A percentile compares a stretch with the other conserved stretches of the same genome.
These are phyloP conservation scores for Coccomyxa sp. DNA, from an alignment of 139 green algal genomes.

Conservation along the genomic window DNA sequence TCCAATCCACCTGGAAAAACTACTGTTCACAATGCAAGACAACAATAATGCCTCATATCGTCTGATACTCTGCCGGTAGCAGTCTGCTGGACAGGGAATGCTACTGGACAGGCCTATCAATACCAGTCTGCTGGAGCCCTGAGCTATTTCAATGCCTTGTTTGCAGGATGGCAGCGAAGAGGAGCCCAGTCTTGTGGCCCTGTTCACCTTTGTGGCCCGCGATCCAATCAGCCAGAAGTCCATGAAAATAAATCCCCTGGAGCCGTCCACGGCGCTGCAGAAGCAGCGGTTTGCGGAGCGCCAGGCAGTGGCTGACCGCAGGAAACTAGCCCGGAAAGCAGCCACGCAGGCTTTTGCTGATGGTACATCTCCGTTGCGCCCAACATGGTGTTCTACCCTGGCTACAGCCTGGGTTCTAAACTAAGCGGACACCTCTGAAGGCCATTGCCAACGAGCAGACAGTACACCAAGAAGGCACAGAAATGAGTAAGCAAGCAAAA, in stretches of 20 bases:
- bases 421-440: no score
- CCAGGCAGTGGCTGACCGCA: slow-evolving; percentile 35
- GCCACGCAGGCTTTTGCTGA: neutral
- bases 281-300: slow-evolving; percentile 37
- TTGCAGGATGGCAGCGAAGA: neutral
- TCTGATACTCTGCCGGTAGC: no score
- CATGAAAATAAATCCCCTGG: slow-evolving; percentile 49
- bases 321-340: slow-evolving; percentile 31
- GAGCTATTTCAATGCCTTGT: neutral
- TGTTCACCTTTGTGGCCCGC: slow-evolving; percentile 76
- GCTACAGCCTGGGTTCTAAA: no score
- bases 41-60: no score
- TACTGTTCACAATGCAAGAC: no score
- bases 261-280: slow-evolving; percentile 33
- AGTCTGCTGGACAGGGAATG: no score
- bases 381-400: neutral
- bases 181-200: slow-evolving; percentile 41
- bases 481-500: no score
- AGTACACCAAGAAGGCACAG: no score
- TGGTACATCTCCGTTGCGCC: neutral
- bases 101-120: no score
- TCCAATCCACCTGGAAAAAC: no score
- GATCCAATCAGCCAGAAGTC: slow-evolving; percentile 45
- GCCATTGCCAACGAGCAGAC: no score
- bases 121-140: no score